phyloP scores from a whole-genome alignment of 306 rosid species.

The Glycine tomentella region DNA sequence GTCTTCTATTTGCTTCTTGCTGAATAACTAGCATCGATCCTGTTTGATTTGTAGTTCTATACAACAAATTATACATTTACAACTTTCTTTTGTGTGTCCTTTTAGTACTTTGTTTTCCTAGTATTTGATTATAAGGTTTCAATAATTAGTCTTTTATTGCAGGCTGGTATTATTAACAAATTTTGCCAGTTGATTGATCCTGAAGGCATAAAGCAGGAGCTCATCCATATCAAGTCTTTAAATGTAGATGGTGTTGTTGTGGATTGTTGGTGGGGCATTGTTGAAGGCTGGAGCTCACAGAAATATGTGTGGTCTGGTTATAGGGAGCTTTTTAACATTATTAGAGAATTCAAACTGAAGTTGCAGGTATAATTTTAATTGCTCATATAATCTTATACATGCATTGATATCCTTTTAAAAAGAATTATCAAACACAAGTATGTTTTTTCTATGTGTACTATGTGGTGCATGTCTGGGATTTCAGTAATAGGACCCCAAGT shows the following conservation, averaged over 20 bases:
- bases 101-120: conserved; percentile 35
- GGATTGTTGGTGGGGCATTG: conserved; percentile 99
- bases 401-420: conserved; percentile 19
- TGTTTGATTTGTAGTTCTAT: conserved; percentile 27
- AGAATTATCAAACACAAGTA: conserved; percentile 13
- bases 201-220: conserved; percentile 79
- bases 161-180: conserved; percentile 81
- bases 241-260: conserved; percentile 83
- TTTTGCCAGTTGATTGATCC: conserved; percentile 93
- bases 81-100: conserved; percentile 36
- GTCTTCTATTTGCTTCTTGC: conserved; percentile 37
- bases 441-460: conserved; percentile 1
- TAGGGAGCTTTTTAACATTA: conserved; percentile 78
- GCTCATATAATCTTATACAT: conserved; percentile 26
- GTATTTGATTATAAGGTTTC: conserved; percentile 25
- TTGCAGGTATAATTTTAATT: conserved; percentile 70
- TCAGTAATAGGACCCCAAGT: background rate
- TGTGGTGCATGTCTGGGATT: conserved; percentile 21
- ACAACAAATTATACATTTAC: conserved; percentile 24
- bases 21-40: conserved; percentile 17
- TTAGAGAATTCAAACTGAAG: conserved; percentile 82
- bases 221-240: conserved; percentile 75
- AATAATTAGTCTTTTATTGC: conserved; percentile 54
- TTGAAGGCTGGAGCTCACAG: conserved; percentile 90
- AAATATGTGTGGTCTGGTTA: conserved; percentile 97